These are phyloP conservation scores for Flaveria brownii DNA, from an alignment of 129 eudicot species.

Conservation along the genomic window DNA sequence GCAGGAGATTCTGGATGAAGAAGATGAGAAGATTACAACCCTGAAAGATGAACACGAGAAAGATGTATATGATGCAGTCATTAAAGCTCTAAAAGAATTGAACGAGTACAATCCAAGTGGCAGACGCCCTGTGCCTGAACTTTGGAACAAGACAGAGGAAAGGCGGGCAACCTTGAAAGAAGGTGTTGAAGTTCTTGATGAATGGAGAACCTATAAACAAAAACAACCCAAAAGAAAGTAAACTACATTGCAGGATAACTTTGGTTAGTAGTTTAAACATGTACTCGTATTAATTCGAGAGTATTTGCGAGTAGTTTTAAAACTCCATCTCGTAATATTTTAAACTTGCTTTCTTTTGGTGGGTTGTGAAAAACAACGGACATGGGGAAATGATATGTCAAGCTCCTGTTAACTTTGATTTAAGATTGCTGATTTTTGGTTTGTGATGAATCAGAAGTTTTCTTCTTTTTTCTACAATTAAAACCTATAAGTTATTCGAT, in stretches of 20 bases:
- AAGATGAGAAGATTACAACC: constrained; percentile 32
- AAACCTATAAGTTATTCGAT: too few relatives aligned
- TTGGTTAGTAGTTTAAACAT: neutral
- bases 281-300: neutral
- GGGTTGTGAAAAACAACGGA: too few relatives aligned
- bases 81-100: constrained; percentile 43
- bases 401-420: too few relatives aligned
- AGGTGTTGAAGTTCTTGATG: constrained; percentile 25
- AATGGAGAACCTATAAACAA: constrained; percentile 12
- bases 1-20: constrained; percentile 48
- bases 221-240: neutral
- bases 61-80: constrained; percentile 36
- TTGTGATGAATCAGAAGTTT: too few relatives aligned
- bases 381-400: too few relatives aligned
- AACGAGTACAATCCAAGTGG: constrained; percentile 46
- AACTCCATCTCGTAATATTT: neutral
- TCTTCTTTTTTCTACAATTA: too few relatives aligned
- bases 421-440: too few relatives aligned
- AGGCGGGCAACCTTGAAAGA: constrained; percentile 38
- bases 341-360: too few relatives aligned
- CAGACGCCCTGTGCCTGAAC: constrained; percentile 38
- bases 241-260: neutral
- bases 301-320: too few relatives aligned
- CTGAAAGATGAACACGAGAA: constrained; percentile 29
- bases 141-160: constrained; percentile 41